Evolutionary conservation across 192 early-diverging fungal genomes (phyloP).

Genomic region (Backusella circina): DNA sequence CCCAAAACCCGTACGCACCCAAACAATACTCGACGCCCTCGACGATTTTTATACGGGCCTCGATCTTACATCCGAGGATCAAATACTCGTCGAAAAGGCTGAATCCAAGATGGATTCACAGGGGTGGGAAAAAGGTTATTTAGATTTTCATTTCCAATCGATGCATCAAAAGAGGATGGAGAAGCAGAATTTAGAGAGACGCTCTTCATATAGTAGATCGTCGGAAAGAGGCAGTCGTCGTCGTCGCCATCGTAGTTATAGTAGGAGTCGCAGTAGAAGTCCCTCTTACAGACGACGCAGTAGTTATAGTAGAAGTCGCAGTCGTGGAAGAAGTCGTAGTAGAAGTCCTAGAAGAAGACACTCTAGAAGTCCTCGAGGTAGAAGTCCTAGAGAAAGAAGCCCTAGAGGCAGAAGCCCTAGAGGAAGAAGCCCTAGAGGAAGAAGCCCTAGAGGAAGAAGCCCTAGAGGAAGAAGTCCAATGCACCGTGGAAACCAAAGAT

Average conservation of each 20-base stretch:
- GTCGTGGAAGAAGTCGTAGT: slow-evolving; percentile 1
- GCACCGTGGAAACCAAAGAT: background rate
- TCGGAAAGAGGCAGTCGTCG: background rate
- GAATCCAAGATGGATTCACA: slow-evolving; percentile 10
- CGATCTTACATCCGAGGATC: background rate
- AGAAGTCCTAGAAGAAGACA: background rate
- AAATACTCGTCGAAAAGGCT: background rate
- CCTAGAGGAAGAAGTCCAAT: background rate
- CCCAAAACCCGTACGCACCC: background rate
- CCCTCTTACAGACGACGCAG: background rate
- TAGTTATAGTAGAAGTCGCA: background rate
- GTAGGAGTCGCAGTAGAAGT: background rate
- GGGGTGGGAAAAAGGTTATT: slow-evolving; percentile 24
- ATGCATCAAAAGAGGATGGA: background rate
- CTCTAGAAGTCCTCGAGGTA: background rate
- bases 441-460: background rate
- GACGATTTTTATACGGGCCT: slow-evolving; percentile 18
- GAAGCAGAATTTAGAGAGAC: background rate
- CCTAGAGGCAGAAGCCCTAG: background rate
- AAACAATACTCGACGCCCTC: slow-evolving; percentile 1
- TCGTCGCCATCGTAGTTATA: background rate
- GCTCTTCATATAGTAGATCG: background rate
- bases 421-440: background rate
- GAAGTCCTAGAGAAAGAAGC: background rate
- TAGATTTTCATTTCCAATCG: slow-evolving; percentile 5